Conservation (phyloP, 495 filamentous ascomycete species). For the Hyphodiscus hymeniophilus region DNA sequence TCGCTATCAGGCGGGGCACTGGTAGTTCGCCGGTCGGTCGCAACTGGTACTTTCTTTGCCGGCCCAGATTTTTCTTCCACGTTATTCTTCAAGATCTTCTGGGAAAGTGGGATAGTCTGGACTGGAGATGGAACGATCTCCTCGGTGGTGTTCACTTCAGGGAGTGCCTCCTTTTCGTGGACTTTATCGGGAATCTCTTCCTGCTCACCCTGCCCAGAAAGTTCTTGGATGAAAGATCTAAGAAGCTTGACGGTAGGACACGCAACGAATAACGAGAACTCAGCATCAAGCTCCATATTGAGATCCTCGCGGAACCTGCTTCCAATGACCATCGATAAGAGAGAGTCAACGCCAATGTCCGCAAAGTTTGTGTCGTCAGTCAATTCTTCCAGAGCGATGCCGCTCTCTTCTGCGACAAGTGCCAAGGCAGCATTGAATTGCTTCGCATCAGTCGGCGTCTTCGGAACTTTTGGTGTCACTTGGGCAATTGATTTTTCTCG, state of each 20-base stretch:
- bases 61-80: too few species aligned
- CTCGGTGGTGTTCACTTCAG: too few species aligned
- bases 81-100: too few species aligned
- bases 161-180: too few species aligned
- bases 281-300: constrained; percentile 31
- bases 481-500: constrained; percentile 36
- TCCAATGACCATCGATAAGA: constrained; percentile 46
- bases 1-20: constrained; percentile 12
- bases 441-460: too few species aligned
- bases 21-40: too few species aligned
- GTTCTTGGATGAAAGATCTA: constrained; percentile 8
- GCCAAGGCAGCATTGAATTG: too few species aligned
- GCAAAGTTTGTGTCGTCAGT: constrained; percentile 41
- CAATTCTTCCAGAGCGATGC: constrained; percentile 52
- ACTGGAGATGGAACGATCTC: too few species aligned
- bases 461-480: constrained; percentile 40
- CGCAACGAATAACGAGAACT: constrained; percentile 48
- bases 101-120: too few species aligned
- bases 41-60: too few species aligned
- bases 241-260: constrained; percentile 35
- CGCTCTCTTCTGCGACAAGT: constrained; percentile 58
- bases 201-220: too few species aligned
- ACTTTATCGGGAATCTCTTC: too few species aligned
- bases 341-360: constrained; percentile 51
- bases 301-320: constrained; percentile 40